Evolutionary conservation across 1,139 yeast genomes (phyloP).

Genomic region (Yarrowia galli): DNA sequence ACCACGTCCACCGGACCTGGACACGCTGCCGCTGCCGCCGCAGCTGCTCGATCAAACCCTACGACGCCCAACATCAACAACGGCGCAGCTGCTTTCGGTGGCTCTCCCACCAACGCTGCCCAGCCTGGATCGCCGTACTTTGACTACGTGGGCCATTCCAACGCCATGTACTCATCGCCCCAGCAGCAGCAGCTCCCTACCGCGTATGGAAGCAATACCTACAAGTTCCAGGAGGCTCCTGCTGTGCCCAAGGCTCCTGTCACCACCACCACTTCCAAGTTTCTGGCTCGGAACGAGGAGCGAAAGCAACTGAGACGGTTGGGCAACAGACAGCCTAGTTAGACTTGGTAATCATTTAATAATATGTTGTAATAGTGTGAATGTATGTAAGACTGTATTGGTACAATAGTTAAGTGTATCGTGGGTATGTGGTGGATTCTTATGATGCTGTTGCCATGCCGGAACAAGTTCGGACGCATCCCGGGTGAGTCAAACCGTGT

Average conservation of each 20-base stretch:
- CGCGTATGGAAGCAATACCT: conserved; percentile 21
- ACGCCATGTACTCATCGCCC: conserved; percentile 27
- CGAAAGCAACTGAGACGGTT: conserved; percentile 37
- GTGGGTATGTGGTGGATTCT: neutral
- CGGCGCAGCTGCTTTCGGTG: conserved; percentile 1
- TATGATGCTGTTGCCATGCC: neutral
- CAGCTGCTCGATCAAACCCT: conserved; percentile 27
- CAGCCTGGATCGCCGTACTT: conserved; percentile 27
- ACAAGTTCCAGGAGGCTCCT: conserved; percentile 34
- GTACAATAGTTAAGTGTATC: neutral
- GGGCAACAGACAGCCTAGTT: conserved; percentile 37
- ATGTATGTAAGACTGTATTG: no score
- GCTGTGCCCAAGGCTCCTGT: conserved; percentile 24
- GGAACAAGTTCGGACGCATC: conserved; percentile 21
- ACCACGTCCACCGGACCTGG: conserved; percentile 15
- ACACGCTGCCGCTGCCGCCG: conserved; percentile 29
- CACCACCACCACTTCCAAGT: conserved; percentile 34
- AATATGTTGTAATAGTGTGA: conserved; percentile 21
- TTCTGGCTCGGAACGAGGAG: conserved; percentile 38
- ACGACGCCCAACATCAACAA: conserved; percentile 28
- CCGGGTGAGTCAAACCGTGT: conserved; percentile 23
- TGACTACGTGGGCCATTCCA: conserved; percentile 31
- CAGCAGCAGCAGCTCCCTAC: conserved; percentile 34
- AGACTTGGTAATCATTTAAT: conserved; percentile 26
- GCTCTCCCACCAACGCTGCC: conserved; percentile 14